phyloP scores from a whole-genome alignment of 805 yeast species.

The Lipomyces oligophaga region DNA sequence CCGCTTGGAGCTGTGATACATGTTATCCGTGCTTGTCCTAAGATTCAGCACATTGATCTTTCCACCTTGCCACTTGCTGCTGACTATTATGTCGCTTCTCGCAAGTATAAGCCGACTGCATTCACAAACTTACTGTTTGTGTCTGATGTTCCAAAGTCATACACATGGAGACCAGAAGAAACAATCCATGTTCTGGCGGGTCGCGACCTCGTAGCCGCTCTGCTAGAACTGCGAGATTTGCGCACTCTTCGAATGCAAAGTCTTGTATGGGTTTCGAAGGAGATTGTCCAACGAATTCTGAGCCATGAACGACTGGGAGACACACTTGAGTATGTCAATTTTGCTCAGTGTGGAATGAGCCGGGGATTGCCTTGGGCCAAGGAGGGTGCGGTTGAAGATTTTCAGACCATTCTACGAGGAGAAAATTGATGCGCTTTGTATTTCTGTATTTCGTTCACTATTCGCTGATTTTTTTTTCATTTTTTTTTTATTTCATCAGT shows the following conservation, averaged over 20 bases:
- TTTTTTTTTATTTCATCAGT: neutral
- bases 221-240: conserved; percentile 37
- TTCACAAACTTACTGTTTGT: conserved; percentile 32
- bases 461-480: neutral
- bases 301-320: conserved; percentile 33
- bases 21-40: conserved; percentile 62
- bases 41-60: conserved; percentile 54
- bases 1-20: conserved; percentile 77
- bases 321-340: conserved; percentile 36
- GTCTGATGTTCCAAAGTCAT: conserved; percentile 38
- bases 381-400: conserved; percentile 9
- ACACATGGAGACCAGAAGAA: conserved; percentile 36
- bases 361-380: conserved; percentile 26
- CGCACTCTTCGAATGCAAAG: conserved; percentile 43
- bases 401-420: conserved; percentile 3
- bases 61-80: conserved; percentile 58
- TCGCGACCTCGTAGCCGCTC: conserved; percentile 32
- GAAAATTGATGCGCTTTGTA: neutral
- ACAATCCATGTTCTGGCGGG: conserved; percentile 30
- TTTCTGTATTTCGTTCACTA: neutral
- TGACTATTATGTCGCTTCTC: conserved; percentile 50
- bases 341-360: conserved; percentile 25
- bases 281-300: conserved; percentile 31
- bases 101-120: conserved; percentile 25
- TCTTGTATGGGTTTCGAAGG: conserved; percentile 49